Base-by-base conservation (phyloP, 208 protist genomes). In the Trypanosoma caninum region DNA sequence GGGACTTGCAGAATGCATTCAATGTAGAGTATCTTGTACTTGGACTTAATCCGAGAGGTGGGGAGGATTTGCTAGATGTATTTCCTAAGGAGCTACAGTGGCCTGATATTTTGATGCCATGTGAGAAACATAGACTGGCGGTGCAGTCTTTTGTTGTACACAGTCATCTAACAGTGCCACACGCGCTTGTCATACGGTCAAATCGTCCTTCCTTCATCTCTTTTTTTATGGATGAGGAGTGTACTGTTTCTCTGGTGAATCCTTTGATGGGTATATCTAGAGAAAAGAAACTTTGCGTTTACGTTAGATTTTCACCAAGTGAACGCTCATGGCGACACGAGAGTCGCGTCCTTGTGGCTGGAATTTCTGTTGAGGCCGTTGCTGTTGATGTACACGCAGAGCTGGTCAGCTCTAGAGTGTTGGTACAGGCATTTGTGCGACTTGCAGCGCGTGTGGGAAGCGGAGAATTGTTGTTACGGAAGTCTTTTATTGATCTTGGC, bases 1-100 rank as follows among this genome's bases (percentile, higher is more conserved):
- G 83, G 52, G 92, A 94, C 33, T 54, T 91, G 25, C 72, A 80
- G 53, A 77, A 91, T 66, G 57, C 71, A 2, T 40, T 57, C 0
- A 82, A 91, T 53, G 71, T 92, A 38, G 68, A 76, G 48, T 92
- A 92, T 65, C 37, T 94, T 28, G 76, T 80, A 11, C 76, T 94
- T 9, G 80, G 87, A 57, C 46, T 94, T 46, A 89, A 92, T 59
- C 82, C 88, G 3, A 87, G 71, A 2, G 69, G 78, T 44, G 82
- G 82, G 34, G 71, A 80, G 18, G 82, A 87, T 31, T 73, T 74
- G 34, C 63, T 94, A n/a, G 72, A 74, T 11, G 74, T 75, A 20
- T 84, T 85, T 30, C 84, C 84, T 14, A 74, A 74, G 55, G 54
- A 78, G 54, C 65, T 94, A n/a, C 22, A 46, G 7, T 84, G 91